These are phyloP conservation scores for Aspergillus uvarum DNA, from an alignment of 2,329 filamentous ascomycete genomes.

Conservation along the genomic window DNA sequence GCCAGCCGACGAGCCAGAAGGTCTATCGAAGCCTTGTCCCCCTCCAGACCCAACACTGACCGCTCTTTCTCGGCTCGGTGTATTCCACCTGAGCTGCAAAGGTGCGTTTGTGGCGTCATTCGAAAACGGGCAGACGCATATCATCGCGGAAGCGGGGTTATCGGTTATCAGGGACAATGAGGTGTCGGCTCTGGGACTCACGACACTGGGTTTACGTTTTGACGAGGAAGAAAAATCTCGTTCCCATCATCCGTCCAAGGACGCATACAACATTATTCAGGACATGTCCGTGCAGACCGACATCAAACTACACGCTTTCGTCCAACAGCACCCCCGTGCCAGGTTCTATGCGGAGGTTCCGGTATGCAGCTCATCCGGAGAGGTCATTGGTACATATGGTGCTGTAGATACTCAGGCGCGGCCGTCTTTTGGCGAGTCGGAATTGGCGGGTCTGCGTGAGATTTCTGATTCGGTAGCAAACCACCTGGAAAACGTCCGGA, in stretches of 20 bases:
- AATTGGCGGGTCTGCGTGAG: conserved; percentile 11
- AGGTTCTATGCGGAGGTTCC: conserved; percentile 62
- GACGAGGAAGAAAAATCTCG: background rate
- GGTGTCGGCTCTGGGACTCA: conserved; percentile 19
- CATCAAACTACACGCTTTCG: conserved; percentile 37
- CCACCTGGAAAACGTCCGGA: conserved; percentile 57
- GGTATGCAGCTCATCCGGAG: conserved; percentile 54
- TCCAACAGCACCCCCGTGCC: conserved; percentile 32
- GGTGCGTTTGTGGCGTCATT: conserved; percentile 52
- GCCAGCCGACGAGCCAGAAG: background rate
- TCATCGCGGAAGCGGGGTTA: conserved; percentile 52
- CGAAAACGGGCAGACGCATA: conserved; percentile 46
- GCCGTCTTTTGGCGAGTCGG: conserved; percentile 36
- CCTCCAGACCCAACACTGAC: conserved; percentile 39
- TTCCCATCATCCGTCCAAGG: background rate
- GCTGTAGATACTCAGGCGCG: conserved; percentile 59
- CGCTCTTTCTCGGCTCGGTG: conserved; percentile 51
- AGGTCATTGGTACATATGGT: conserved; percentile 59
- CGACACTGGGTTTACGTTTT: conserved; percentile 10
- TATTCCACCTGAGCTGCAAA: conserved; percentile 42
- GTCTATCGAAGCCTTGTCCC: background rate
- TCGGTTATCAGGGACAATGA: conserved; percentile 24
- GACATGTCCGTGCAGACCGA: conserved; percentile 38
- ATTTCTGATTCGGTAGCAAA: conserved; percentile 49
- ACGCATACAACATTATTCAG: conserved; percentile 32